These are phyloP conservation scores for Quaeritorhiza haematococci DNA, from an alignment of 371 early-diverging fungal species.

Conservation along the genomic window DNA sequence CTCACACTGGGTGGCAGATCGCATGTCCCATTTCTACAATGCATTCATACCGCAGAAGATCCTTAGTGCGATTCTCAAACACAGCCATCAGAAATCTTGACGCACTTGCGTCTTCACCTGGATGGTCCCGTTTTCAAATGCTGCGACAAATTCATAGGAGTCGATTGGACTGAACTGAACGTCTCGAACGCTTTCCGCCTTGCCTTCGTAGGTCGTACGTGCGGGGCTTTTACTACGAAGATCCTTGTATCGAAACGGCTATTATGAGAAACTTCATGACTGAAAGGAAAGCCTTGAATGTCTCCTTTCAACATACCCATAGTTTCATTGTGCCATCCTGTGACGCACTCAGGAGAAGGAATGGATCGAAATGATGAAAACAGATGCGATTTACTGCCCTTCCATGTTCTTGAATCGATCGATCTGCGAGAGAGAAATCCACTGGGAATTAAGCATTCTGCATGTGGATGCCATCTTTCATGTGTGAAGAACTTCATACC, in stretches of 20 bases:
- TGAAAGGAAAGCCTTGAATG: too few relatives aligned
- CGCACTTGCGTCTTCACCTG: too few relatives aligned
- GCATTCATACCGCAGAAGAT: too few relatives aligned
- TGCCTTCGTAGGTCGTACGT: slow-evolving; percentile 63
- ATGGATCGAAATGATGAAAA: slow-evolving; percentile 67
- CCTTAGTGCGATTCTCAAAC: too few relatives aligned
- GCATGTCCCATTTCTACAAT: slow-evolving; percentile 84
- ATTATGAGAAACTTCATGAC: too few relatives aligned
- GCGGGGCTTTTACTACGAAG: slow-evolving; percentile 55
- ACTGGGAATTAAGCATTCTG: too few relatives aligned
- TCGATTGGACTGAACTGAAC: slow-evolving; percentile 71
- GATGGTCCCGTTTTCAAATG: slow-evolving; percentile 82
- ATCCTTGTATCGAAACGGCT: too few relatives aligned
- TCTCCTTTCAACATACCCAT: slow-evolving; percentile 52
- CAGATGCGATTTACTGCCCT: slow-evolving; percentile 76
- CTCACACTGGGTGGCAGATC: slow-evolving; percentile 47
- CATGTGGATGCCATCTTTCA: too few relatives aligned
- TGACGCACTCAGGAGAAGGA: slow-evolving; percentile 68
- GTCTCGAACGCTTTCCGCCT: slow-evolving; percentile 79
- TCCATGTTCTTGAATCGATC: slow-evolving; percentile 69
- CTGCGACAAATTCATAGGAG: slow-evolving; percentile 70
- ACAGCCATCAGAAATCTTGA: too few relatives aligned
- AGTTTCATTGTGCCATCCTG: slow-evolving; percentile 77
- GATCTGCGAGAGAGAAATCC: slow-evolving; percentile 36
- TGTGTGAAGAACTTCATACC: too few relatives aligned